A percentile compares a stretch with the other conserved stretches of the same genome.
Evolutionary conservation across 257 asterid species (phyloP).

Genomic region (Salvia hispanica): DNA sequence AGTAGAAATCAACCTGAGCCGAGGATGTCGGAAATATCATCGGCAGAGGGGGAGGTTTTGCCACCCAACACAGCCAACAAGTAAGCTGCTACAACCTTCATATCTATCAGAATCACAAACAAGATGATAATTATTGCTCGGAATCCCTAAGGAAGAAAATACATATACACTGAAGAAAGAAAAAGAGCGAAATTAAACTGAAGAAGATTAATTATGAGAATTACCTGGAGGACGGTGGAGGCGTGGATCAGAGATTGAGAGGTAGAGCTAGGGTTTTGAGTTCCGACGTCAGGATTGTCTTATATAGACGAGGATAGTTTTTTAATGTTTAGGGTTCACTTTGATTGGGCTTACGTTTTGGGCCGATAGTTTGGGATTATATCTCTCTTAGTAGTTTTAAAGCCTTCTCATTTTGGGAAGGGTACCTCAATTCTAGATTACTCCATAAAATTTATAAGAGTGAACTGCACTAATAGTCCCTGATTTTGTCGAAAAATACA

Average conservation of each 20-base stretch:
- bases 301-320: not conserved
- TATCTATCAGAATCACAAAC: constrained; percentile 32
- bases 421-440: too few relatives aligned
- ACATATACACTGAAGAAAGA: not conserved
- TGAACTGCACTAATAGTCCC: too few relatives aligned
- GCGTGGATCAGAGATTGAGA: constrained; percentile 5
- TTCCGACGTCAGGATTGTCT: not conserved
- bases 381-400: too few relatives aligned
- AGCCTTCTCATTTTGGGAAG: too few relatives aligned
- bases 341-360: constrained; percentile 4
- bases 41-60: constrained; percentile 51
- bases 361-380: not conserved
- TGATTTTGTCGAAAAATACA: too few relatives aligned
- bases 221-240: constrained; percentile 22
- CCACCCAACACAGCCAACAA: constrained; percentile 63
- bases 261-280: constrained; percentile 26
- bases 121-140: not conserved
- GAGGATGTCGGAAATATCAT: constrained; percentile 43
- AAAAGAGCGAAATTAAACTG: not conserved
- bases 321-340: constrained; percentile 29
- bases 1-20: constrained; percentile 36
- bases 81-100: constrained; percentile 57
- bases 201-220: not conserved
- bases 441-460: too few relatives aligned
- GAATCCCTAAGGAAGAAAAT: not conserved